Conservation (phyloP, 768 basidiomycete genomes). For the Suillus decipiens region DNA sequence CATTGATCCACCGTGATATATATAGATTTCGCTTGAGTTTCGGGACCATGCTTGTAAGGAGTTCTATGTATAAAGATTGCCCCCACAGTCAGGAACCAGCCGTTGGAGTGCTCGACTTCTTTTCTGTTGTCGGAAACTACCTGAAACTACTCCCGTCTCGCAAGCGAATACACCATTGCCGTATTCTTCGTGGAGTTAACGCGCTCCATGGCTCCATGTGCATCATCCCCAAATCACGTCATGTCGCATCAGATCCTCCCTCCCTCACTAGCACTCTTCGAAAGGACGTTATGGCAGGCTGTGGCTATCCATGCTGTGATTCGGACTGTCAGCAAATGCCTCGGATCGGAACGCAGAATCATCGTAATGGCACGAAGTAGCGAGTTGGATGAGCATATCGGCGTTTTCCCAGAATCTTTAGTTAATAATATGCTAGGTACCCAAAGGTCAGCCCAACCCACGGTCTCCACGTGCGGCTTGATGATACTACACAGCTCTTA, state of each 20-base stretch:
- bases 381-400: neutral
- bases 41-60: neutral
- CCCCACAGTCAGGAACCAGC: neutral
- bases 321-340: neutral
- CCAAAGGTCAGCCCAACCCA: neutral
- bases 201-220: neutral
- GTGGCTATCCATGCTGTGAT: neutral
- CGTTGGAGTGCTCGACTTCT: neutral
- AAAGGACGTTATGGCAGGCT: neutral
- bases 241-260: neutral
- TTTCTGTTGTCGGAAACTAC: neutral
- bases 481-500: neutral
- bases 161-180: neutral
- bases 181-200: neutral
- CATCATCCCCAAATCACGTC: neutral
- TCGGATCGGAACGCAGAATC: constrained; percentile 3
- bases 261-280: neutral
- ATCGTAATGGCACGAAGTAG: neutral
- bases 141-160: neutral
- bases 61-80: neutral
- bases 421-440: neutral
- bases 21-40: neutral
- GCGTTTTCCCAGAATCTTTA: neutral
- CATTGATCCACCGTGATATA: neutral
- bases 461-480: neutral